Base-by-base conservation (phyloP, 1,284 basidiomycete species). In the Coriolopsis trogii region DNA sequence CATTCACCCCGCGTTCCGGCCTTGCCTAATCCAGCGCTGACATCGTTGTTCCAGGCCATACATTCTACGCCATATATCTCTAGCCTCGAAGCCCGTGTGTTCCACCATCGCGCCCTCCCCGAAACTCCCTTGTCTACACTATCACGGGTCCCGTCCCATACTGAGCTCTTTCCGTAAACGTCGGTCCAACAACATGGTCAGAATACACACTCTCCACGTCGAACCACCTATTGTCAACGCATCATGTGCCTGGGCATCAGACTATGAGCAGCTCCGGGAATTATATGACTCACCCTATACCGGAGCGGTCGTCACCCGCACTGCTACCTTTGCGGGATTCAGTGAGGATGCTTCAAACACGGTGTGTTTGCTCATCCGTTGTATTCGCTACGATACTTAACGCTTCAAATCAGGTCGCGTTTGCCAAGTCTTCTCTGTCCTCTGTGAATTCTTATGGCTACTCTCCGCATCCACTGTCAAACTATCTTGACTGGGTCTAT, bases 381-480 rank as follows among this genome's bases (percentile, higher is more conserved):
- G 4, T 4, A 30, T 10, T 13, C 28, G 18, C 2, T 30, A 31
- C 23, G 6, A 23, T 9, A 20, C 16, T 3, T 5, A 39, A 7
- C 26, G 4, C 10, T 8, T 10, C 18, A 10, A 16, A 4, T 12
- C 29, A 89, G 85, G 85, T 87, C 31, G 80, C 77, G 13, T 87
- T 89, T 59, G 59, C 78, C 24, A 70, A 67, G 18, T 70, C 72
- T 15, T 65, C 73, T 3, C 62, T 75, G 20, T 77, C 86, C 15
- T 83, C 88, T 9, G 63, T 91, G 51, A 92, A 93, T 65, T 87
- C 85, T 1, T 92, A 88, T 65, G 89, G 89, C 21, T 93, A 91
- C 69, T 91, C 87, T 8, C 91, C 90, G 0, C 74, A 85, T 62
- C 81, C 87, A 4, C 74, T 93, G 25, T 63, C 73, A 10, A 63